Evolutionary conservation across 257 asterid species (phyloP).

Genomic region (Orobanche coerulescens): DNA sequence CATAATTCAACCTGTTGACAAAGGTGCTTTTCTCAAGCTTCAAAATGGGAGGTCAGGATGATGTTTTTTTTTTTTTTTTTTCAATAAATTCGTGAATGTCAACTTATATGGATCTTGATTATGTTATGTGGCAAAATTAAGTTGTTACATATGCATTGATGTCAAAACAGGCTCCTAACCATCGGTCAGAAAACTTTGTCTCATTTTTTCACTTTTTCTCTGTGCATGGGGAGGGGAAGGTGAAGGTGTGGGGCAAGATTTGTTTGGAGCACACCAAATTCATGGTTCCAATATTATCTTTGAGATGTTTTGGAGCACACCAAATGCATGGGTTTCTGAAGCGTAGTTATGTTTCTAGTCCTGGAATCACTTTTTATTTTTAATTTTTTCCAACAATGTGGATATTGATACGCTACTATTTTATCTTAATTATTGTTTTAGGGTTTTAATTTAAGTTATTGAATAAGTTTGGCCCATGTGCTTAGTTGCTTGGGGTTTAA

Average conservation of each 20-base stretch:
- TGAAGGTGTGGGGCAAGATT: not conserved
- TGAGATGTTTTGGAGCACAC: not conserved
- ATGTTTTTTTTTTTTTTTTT: not conserved
- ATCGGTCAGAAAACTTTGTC: not conserved
- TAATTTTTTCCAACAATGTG: not conserved
- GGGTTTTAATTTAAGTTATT: no score
- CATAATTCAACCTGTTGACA: conserved; percentile 46
- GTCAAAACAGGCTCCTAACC: not conserved
- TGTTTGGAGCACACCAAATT: not conserved
- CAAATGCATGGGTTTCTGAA: not conserved
- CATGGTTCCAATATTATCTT: not conserved
- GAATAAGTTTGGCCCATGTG: no score
- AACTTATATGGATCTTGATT: not conserved
- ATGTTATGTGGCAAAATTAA: not conserved
- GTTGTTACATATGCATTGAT: conserved; percentile 9
- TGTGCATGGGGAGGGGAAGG: not conserved
- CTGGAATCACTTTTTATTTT: not conserved
- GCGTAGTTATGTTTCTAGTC: not conserved
- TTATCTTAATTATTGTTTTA: no score
- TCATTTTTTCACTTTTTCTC: not conserved
- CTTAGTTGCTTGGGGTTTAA: no score
- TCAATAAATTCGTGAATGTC: not conserved
- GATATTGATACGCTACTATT: not conserved
- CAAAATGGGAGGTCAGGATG: conserved; percentile 85
- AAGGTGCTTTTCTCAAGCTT: conserved; percentile 78